phyloP scores from a whole-genome alignment of 805 yeast species.

The Myxozyma melibiosi region DNA sequence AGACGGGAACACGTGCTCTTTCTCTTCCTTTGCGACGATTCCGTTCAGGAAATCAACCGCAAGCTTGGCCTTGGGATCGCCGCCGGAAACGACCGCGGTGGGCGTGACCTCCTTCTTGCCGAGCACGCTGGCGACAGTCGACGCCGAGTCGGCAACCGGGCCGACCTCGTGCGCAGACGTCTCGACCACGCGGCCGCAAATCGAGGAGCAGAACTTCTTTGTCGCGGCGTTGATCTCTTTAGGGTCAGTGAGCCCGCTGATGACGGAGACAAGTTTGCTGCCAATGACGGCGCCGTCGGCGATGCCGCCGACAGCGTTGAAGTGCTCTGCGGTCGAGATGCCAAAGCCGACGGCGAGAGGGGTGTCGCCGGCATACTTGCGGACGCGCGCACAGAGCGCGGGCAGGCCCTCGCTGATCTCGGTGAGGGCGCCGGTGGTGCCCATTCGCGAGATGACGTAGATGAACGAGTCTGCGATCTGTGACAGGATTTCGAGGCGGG shows the following conservation, averaged over 20 bases:
- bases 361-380: constrained; percentile 70
- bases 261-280: constrained; percentile 71
- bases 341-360: constrained; percentile 98
- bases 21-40: constrained; percentile 15
- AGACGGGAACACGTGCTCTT: constrained; percentile 48
- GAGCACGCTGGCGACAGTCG: constrained; percentile 10
- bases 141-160: constrained; percentile 42
- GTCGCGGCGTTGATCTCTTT: constrained; percentile 63
- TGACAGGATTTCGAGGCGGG: constrained; percentile 74
- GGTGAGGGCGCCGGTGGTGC: constrained; percentile 88
- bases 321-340: constrained; percentile 91
- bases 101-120: constrained; percentile 24
- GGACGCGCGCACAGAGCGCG: constrained; percentile 70
- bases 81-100: constrained; percentile 38
- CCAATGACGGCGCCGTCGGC: constrained; percentile 98
- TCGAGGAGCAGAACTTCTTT: constrained; percentile 52
- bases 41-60: constrained; percentile 27
- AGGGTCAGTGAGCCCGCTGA: constrained; percentile 55
- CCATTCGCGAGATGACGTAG: constrained; percentile 97
- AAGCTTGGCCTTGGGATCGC: constrained; percentile 43
- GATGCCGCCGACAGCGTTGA: constrained; percentile 68
- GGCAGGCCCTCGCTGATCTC: constrained; percentile 64
- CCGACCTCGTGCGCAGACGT: constrained; percentile 22
- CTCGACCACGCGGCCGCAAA: constrained; percentile 24
- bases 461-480: constrained; percentile 92